A percentile compares a stretch with the other conserved stretches of the same genome.
These are phyloP conservation scores for Zymoseptoria tritici DNA, from an alignment of 2,329 filamentous ascomycete species.

Conservation along the genomic window DNA sequence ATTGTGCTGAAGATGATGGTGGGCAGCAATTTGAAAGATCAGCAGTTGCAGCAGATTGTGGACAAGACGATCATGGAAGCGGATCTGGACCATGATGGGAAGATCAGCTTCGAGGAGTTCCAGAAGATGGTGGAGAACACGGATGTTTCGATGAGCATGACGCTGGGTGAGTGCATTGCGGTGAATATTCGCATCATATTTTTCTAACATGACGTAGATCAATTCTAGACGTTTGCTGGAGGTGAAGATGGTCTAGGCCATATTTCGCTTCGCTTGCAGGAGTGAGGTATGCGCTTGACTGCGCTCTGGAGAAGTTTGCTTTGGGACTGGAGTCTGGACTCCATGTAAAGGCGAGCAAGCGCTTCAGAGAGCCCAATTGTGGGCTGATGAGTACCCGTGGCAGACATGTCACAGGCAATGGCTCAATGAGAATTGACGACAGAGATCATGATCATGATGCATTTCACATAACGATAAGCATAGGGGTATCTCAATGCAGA, in stretches of 20 bases:
- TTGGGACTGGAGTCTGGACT: background rate
- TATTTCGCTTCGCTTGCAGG: background rate
- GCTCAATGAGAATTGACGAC: conserved; percentile 1
- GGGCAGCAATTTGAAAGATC: conserved; percentile 96
- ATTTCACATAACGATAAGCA: background rate
- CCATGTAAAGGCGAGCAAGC: background rate
- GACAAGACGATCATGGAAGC: conserved; percentile 99
- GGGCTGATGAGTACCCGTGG: background rate
- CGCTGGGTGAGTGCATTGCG: conserved; percentile 47
- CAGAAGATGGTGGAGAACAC: conserved; percentile 98
- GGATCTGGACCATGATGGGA: conserved; percentile 88
- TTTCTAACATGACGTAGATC: conserved; percentile 8
- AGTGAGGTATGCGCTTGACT: background rate
- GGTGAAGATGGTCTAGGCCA: background rate
- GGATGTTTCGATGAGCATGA: conserved; percentile 62
- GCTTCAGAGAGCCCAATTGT: background rate
- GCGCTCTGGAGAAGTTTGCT: background rate
- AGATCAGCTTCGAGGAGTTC: conserved; percentile 99
- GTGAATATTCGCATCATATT: background rate
- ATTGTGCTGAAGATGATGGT: conserved; percentile 99
- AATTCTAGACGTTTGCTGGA: conserved; percentile 10
- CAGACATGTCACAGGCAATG: background rate
- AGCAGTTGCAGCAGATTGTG: conserved; percentile 96
- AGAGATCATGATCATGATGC: background rate
- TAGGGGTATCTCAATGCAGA: background rate